A percentile compares a stretch with the other conserved stretches of the same genome.
These are phyloP conservation scores for Durusdinium trenchii DNA, from an alignment of 73 alveolate genomes.

Conservation along the genomic window DNA sequence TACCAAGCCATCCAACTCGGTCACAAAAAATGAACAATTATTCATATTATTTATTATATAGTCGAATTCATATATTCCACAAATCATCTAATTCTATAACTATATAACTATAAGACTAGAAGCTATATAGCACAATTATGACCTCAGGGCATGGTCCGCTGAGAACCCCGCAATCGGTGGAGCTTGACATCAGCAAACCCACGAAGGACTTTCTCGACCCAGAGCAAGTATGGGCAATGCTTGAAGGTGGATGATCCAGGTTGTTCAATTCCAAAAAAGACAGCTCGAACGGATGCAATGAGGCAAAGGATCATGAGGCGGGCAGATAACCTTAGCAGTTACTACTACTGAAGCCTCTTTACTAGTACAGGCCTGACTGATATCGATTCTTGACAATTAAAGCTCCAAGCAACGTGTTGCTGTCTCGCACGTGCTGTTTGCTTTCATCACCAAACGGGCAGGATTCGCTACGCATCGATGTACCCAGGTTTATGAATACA, in stretches of 20 bases:
- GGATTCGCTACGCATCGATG: neutral
- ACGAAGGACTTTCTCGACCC: neutral
- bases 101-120: too few species aligned
- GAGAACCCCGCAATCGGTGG: slow-evolving; percentile 28
- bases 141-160: neutral
- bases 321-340: slow-evolving; percentile 15
- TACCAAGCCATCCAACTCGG: slow-evolving; percentile 63
- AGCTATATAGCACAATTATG: neutral
- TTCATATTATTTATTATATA: neutral
- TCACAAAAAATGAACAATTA: neutral
- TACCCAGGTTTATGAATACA: neutral
- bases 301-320: neutral
- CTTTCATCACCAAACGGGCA: neutral
- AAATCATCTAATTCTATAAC: neutral
- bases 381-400: neutral
- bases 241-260: neutral
- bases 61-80: neutral
- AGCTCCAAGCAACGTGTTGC: neutral
- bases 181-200: neutral
- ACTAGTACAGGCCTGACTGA: neutral
- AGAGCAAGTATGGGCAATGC: slow-evolving; percentile 3
- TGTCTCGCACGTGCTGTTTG: neutral
- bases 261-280: slow-evolving; percentile 1
- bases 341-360: neutral
- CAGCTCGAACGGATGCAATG: neutral